Evolutionary conservation across 148 eudicot species (phyloP), one percentile per base, ranked within the genome.

Genomic region (Chenopodium berlandieri): DNA sequence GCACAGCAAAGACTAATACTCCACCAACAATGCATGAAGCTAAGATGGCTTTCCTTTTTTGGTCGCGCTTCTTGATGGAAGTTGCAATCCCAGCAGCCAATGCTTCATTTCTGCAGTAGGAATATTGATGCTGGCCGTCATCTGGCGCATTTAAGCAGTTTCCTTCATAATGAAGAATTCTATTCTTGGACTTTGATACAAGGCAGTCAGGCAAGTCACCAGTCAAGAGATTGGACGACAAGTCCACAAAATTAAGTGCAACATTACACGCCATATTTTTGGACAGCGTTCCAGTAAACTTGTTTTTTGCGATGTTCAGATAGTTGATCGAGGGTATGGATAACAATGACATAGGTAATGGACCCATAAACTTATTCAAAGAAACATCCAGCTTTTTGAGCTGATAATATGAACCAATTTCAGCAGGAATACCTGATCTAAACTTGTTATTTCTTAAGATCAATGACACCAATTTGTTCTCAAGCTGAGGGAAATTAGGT

Each of bases 41-140:
- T 71, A 91, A 83, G 67, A 86, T 85, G 11, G 79, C 76, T 86
- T 87, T 86, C 20, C 87, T 85, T 63, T 63, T 69, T 64, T 77
- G 81, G 9, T 83, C 85, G 27, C 56, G 64, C 80, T 88, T 88
- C 83, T 81, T 81, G 27, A 32, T 82, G 60, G 80, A 86, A 75
- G 94, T 92, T 65, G 91, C 68, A 34, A 96, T 80, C 65, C 98
- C 98, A 46, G 89, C 99, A 71, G 99, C 99, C 83, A 96, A 84
- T 77, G 99, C 99, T 87, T 87, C 92, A 83, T 90, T 94, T 83
- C 86, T 87, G 82, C 99, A 96, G 77, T 79, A 90, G 16, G 93
- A 85, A 77, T 88, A 66, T 22, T 85, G 83, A 77, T 90, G 90
- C 78, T 96, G 99, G 81, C 76, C 86, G 62, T 78, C 72, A 67